Conservation (phyloP, 495 filamentous ascomycete genomes). For the Rhypophila decipiens region DNA sequence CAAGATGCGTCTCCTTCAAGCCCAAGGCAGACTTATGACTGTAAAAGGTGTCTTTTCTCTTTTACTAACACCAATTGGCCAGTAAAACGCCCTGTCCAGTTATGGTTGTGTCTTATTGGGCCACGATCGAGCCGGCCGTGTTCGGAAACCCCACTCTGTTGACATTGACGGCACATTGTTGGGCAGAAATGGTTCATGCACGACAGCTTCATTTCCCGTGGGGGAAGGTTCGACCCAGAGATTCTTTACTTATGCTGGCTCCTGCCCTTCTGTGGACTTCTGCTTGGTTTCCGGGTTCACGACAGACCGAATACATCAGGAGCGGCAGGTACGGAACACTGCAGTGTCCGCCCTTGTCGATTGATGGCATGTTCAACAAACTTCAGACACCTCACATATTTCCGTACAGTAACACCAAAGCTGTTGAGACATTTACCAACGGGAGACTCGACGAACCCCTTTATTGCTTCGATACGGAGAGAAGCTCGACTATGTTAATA, state of each 20-base stretch:
- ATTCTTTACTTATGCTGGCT: no score
- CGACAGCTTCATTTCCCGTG: neutral
- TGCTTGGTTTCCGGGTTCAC: no score
- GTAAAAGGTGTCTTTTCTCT: no score
- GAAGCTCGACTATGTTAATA: neutral
- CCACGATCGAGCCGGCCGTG: neutral
- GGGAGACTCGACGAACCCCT: no score
- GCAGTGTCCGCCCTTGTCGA: neutral
- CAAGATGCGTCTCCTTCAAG: no score
- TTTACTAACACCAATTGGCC: neutral
- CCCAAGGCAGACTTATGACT: no score
- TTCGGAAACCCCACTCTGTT: neutral
- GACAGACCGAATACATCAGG: neutral
- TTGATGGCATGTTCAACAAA: no score
- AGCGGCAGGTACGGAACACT: no score
- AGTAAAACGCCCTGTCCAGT: no score
- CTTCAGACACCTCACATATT: neutral
- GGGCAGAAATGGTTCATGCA: neutral
- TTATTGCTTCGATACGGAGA: neutral
- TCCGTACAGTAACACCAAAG: neutral
- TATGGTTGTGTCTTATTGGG: neutral
- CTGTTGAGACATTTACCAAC: neutral
- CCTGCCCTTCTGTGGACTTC: no score
- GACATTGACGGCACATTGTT: neutral
- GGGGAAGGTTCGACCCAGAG: neutral